Percentiles rank a stretch among this genome's conserved stretches.
Evolutionary conservation across 352 stramenopile species (phyloP).

Genomic region (Pythium monospermum): DNA sequence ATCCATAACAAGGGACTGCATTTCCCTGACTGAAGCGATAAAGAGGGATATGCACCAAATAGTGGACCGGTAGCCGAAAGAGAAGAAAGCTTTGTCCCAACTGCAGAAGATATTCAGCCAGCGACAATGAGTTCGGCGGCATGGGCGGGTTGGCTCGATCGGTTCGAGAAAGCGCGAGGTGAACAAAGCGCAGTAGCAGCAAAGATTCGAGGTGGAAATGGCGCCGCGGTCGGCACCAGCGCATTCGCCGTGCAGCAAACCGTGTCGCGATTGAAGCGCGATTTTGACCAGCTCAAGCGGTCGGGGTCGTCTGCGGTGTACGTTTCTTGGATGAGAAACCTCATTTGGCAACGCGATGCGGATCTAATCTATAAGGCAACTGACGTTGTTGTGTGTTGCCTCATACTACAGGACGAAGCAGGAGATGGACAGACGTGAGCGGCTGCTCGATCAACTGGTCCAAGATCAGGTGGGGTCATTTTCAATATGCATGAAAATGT

Average conservation of each 20-base stretch:
- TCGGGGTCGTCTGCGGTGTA: conserved; percentile 46
- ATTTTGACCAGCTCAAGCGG: conserved; percentile 76
- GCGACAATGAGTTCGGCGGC: conserved; percentile 55
- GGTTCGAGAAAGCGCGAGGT: conserved; percentile 64
- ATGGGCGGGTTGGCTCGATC: conserved; percentile 79
- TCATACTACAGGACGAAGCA: conserved; percentile 43
- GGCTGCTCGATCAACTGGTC: conserved; percentile 51
- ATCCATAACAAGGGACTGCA: neutral
- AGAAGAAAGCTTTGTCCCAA: too few species aligned
- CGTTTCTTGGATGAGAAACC: conserved; percentile 12
- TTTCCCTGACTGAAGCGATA: neutral
- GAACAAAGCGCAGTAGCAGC: conserved; percentile 57
- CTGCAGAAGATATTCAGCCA: conserved; percentile 6
- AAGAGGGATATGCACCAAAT: conserved; percentile 3
- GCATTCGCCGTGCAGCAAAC: conserved; percentile 84
- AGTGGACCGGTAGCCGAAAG: conserved; percentile 21
- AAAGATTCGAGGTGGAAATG: conserved; percentile 68
- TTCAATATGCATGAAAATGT: too few species aligned
- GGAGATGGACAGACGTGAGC: conserved; percentile 66
- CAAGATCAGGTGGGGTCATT: conserved; percentile 38
- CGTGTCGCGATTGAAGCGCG: conserved; percentile 67
- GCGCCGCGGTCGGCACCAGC: conserved; percentile 60
- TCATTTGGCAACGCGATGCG: too few species aligned
- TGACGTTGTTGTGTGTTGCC: neutral
- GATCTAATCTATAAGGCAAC: neutral